A percentile compares a stretch with the other conserved stretches of the same genome.
Evolutionary conservation across 208 protist genomes (phyloP).

Genomic region (Acanthamoeba castellanii): DNA sequence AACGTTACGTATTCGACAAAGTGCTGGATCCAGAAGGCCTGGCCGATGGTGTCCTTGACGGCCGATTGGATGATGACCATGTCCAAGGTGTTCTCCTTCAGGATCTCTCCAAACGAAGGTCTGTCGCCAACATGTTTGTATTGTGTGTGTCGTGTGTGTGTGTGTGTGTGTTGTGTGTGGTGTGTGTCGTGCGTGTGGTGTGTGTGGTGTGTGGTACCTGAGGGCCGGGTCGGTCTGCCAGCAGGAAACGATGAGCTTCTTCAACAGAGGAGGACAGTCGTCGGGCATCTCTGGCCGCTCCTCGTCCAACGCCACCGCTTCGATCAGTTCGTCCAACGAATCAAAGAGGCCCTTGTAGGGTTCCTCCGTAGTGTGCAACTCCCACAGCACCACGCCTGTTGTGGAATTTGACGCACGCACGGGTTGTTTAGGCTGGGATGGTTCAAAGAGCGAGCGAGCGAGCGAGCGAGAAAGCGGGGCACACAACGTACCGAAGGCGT

Average conservation of each 20-base stretch:
- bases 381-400: conserved; percentile 56
- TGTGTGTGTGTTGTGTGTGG: too few species aligned
- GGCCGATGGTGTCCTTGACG: conserved; percentile 60
- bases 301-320: conserved; percentile 46
- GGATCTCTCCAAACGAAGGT: conserved; percentile 21
- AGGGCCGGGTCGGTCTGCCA: conserved; percentile 28
- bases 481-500: conserved; percentile 22
- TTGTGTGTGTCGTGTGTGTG: too few species aligned
- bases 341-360: conserved; percentile 65
- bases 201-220: background rate
- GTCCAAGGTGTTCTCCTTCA: conserved; percentile 29
- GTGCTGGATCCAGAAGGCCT: conserved; percentile 50
- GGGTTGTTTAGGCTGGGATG: background rate
- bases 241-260: conserved; percentile 43
- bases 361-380: conserved; percentile 50
- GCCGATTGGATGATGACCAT: conserved; percentile 38
- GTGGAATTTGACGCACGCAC: background rate
- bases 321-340: conserved; percentile 44
- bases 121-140: background rate
- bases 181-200: too few species aligned
- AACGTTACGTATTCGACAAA: conserved; percentile 68
- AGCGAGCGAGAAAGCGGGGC: background rate
- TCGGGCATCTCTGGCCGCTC: conserved; percentile 64
- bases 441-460: background rate
- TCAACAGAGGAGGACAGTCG: conserved; percentile 17